A percentile compares a stretch with the other conserved stretches of the same genome.
These are phyloP conservation scores for Chalara sp. DNA, from an alignment of 2,329 filamentous ascomycete genomes.

Conservation along the genomic window DNA sequence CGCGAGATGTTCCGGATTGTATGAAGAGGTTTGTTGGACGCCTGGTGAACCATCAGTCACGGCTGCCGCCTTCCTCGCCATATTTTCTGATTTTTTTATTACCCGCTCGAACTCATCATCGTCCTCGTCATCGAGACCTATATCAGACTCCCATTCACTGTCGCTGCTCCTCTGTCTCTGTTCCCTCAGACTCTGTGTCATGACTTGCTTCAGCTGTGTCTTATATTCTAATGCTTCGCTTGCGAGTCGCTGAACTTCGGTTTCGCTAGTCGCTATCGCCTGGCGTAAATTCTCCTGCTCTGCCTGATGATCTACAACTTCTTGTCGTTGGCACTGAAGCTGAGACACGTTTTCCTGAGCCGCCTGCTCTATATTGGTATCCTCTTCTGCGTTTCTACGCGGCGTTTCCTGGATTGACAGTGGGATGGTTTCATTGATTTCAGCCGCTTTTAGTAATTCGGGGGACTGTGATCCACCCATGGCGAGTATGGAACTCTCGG, in stretches of 20 bases:
- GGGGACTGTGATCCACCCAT: conserved; percentile 17
- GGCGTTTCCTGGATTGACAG: conserved; percentile 54
- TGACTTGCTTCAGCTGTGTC: conserved; percentile 44
- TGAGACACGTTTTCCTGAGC: conserved; percentile 66
- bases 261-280: conserved; percentile 43
- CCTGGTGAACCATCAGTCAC: conserved; percentile 32
- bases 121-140: conserved; percentile 10
- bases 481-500: conserved; percentile 15
- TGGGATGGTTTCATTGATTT: conserved; percentile 39
- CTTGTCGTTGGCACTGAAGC: conserved; percentile 56
- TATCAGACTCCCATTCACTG: conserved; percentile 11
- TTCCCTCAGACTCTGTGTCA: conserved; percentile 47
- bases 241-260: conserved; percentile 29
- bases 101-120: conserved; percentile 11
- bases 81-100: conserved; percentile 18
- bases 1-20: conserved; percentile 4
- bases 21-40: conserved; percentile 35
- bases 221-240: neutral
- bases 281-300: conserved; percentile 37
- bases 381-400: conserved; percentile 60
- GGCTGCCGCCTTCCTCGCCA: conserved; percentile 11
- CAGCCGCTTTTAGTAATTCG: conserved; percentile 36
- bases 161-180: conserved; percentile 21
- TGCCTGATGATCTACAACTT: conserved; percentile 40
- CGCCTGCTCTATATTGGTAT: conserved; percentile 63